Conservation (phyloP, 2,329 filamentous ascomycete species). For the Nectriaceae sp. region DNA sequence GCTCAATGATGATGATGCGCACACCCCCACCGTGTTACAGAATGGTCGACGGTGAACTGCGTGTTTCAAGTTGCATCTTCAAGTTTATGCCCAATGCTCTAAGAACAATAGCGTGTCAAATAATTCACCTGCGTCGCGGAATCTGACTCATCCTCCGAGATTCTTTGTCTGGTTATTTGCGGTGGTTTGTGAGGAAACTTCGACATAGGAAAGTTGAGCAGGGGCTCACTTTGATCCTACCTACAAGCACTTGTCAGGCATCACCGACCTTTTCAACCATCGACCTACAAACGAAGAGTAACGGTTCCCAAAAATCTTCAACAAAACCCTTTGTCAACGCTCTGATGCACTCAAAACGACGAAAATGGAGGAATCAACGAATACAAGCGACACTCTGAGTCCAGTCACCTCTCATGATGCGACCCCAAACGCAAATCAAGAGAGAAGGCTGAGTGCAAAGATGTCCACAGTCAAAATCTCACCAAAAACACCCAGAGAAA, state of each 20-base stretch:
- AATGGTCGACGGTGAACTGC: not conserved
- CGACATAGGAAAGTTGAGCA: not conserved
- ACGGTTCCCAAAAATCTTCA: not conserved
- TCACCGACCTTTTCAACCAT: not conserved
- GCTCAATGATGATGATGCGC: constrained; percentile 5
- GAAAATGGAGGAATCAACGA: constrained; percentile 3
- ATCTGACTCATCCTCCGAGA: too few species aligned
- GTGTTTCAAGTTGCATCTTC: not conserved
- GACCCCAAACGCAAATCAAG: constrained; percentile 6
- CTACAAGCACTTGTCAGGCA: not conserved
- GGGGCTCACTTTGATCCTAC: not conserved
- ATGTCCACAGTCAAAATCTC: constrained; percentile 9
- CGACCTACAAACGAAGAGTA: not conserved
- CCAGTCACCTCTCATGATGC: not conserved
- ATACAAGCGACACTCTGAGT: constrained; percentile 4
- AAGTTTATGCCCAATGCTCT: not conserved
- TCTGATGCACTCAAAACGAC: not conserved
- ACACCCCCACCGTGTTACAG: constrained; percentile 14
- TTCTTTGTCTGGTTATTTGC: too few species aligned
- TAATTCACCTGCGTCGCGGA: too few species aligned
- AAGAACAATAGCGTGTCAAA: too few species aligned
- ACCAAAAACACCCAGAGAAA: constrained; percentile 6
- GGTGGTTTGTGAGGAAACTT: too few species aligned
- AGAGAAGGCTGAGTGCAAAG: constrained; percentile 6
- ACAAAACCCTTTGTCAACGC: not conserved